A percentile compares a stretch with the other conserved stretches of the same genome.
These are phyloP conservation scores for Chaetomium sp. DNA, from an alignment of 2,329 filamentous ascomycete genomes.

Conservation along the genomic window DNA sequence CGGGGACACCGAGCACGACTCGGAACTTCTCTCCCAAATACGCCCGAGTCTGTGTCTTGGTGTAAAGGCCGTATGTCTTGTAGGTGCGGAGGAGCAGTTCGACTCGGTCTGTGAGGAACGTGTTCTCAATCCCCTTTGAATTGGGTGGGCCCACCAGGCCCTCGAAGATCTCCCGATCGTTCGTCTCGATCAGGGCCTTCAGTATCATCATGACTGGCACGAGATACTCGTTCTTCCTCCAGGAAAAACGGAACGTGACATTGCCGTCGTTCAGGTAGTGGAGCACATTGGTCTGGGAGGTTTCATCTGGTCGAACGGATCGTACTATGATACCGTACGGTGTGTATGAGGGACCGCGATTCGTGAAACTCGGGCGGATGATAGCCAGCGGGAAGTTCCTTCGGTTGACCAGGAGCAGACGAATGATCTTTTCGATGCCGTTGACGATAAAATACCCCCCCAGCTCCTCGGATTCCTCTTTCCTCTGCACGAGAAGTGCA, in stretches of 20 bases:
- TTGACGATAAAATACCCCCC: slow-evolving; percentile 98
- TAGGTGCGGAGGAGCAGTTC: slow-evolving; percentile 91
- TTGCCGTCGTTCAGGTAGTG: slow-evolving; percentile 97
- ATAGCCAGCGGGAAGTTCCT: slow-evolving; percentile 97
- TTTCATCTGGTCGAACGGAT: slow-evolving; percentile 94
- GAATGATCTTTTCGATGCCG: slow-evolving; percentile 94
- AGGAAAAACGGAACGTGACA: slow-evolving; percentile 95
- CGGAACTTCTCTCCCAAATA: slow-evolving; percentile 92
- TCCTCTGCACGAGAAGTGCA: slow-evolving; percentile 76
- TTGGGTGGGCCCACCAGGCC: slow-evolving; percentile 78
- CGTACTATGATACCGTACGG: slow-evolving; percentile 88
- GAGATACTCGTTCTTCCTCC: slow-evolving; percentile 97
- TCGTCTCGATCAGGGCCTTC: slow-evolving; percentile 93
- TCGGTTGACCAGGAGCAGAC: slow-evolving; percentile 85
- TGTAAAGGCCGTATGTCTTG: slow-evolving; percentile 85
- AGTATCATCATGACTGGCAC: slow-evolving; percentile 95
- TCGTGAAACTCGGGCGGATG: slow-evolving; percentile 83
- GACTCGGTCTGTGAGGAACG: slow-evolving; percentile 91
- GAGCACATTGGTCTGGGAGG: slow-evolving; percentile 93
- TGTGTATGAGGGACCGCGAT: slow-evolving; percentile 84
- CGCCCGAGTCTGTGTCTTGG: slow-evolving; percentile 75
- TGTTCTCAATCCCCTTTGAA: slow-evolving; percentile 79
- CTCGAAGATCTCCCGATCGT: slow-evolving; percentile 94
- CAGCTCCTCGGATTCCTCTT: slow-evolving; percentile 94
- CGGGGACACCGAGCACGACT: slow-evolving; percentile 79